Percentiles rank a stretch among this genome's conserved stretches.
These are phyloP conservation scores for Talaromyces atroroseus DNA, from an alignment of 2,329 filamentous ascomycete genomes.

Conservation along the genomic window DNA sequence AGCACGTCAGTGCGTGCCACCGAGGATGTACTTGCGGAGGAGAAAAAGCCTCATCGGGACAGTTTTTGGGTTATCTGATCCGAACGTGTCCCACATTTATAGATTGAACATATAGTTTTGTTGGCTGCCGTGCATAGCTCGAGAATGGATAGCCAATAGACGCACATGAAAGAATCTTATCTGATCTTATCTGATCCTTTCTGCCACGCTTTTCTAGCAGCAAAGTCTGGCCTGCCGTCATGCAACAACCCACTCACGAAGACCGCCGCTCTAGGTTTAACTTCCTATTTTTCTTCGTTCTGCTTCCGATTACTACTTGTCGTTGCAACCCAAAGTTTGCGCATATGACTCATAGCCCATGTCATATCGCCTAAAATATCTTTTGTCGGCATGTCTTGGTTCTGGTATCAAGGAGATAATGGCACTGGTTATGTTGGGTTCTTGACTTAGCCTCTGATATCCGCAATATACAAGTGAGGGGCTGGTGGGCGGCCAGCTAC, in stretches of 20 bases:
- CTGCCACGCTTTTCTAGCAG: constrained; percentile 12
- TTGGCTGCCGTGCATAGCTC: background rate
- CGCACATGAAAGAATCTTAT: background rate
- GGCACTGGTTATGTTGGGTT: too few species aligned
- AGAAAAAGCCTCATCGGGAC: background rate
- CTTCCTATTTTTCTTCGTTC: too few species aligned
- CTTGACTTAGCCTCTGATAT: too few species aligned
- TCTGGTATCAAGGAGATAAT: background rate
- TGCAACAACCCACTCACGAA: too few species aligned
- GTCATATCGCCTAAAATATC: background rate
- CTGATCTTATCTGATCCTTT: constrained; percentile 20
- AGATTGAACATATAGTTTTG: background rate
- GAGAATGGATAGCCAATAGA: background rate
- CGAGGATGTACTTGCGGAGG: background rate
- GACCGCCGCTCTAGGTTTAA: too few species aligned
- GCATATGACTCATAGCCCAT: background rate
- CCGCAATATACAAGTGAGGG: background rate
- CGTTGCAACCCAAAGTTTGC: background rate
- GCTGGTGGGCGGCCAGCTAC: too few species aligned
- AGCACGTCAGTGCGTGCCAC: background rate
- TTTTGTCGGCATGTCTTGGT: background rate
- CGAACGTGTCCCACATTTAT: background rate
- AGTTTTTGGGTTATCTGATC: constrained; percentile 1
- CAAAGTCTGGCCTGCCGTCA: background rate
- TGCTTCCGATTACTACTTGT: background rate